Conservation (phyloP, 2,329 filamentous ascomycete genomes). For the Trichophyton schoenleinii region DNA sequence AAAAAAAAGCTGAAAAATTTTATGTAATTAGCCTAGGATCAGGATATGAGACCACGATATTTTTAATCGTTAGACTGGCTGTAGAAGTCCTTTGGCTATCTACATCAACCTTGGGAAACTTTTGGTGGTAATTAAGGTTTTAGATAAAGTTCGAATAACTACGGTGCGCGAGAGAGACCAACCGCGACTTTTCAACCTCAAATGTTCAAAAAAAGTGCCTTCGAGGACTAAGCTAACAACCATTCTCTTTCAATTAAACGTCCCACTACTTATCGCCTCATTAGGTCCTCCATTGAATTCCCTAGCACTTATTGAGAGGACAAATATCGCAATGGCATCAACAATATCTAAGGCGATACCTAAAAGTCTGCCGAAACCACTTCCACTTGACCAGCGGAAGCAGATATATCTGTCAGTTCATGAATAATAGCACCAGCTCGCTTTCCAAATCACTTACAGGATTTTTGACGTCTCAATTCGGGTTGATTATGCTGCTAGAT, state of each 20-base stretch:
- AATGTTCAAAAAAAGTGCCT: slow-evolving; percentile 1
- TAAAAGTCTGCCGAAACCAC: background rate
- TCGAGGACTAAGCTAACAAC: background rate
- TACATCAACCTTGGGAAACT: background rate
- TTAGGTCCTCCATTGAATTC: background rate
- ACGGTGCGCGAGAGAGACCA: background rate
- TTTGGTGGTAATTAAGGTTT: background rate
- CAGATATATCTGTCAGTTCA: slow-evolving; percentile 36
- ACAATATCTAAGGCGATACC: background rate
- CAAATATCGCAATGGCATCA: background rate
- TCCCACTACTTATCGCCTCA: background rate
- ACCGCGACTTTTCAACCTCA: background rate
- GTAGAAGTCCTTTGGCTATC: background rate
- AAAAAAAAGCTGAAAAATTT: background rate
- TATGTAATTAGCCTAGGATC: background rate
- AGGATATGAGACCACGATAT: background rate
- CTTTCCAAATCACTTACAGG: background rate
- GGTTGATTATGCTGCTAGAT: background rate
- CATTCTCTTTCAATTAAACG: background rate
- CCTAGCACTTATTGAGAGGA: background rate
- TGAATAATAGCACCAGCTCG: background rate
- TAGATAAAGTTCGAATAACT: background rate
- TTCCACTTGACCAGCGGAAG: slow-evolving; percentile 21
- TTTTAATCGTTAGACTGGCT: background rate
- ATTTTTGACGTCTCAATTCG: background rate